A percentile compares a stretch with the other conserved stretches of the same genome.
Evolutionary conservation across 257 asterid species (phyloP).

Genomic region (Solanum raphanifolium): DNA sequence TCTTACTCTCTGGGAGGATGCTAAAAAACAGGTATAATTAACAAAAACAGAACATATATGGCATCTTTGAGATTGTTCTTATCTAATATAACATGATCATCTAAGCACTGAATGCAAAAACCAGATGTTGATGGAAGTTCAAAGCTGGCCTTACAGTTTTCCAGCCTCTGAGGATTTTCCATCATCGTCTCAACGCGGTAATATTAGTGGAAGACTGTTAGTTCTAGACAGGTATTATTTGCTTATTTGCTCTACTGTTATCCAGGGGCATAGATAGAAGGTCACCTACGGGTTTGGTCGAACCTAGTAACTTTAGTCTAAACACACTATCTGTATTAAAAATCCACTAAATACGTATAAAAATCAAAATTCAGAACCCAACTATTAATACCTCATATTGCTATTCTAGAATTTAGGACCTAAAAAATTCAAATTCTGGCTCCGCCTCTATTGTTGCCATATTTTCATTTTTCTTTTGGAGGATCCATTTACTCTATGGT

Average conservation of each 20-base stretch:
- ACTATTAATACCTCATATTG: too few species aligned
- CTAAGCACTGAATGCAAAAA: neutral
- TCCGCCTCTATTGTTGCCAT: neutral
- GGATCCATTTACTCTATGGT: neutral
- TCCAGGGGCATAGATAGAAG: constrained; percentile 48
- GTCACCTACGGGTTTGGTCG: neutral
- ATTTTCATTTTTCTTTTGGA: neutral
- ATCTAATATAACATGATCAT: neutral
- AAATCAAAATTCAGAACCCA: too few species aligned
- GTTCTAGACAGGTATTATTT: constrained; percentile 42
- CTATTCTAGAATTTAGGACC: neutral
- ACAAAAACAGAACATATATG: neutral
- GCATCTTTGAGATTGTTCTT: neutral
- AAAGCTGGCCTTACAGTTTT: constrained; percentile 58
- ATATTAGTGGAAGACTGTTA: constrained; percentile 40
- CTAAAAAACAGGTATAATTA: constrained; percentile 43
- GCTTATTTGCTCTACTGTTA: constrained; percentile 11
- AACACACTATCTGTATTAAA: neutral
- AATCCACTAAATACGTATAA: neutral
- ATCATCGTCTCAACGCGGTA: constrained; percentile 46
- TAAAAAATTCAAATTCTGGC: neutral
- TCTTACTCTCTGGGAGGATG: constrained; percentile 51
- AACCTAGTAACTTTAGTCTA: neutral
- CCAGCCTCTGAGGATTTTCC: constrained; percentile 48
- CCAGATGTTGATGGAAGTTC: constrained; percentile 46